A percentile compares a stretch with the other conserved stretches of the same genome.
Conservation (phyloP, 2,329 filamentous ascomycete species). For the Orbilia ellipsospora region DNA sequence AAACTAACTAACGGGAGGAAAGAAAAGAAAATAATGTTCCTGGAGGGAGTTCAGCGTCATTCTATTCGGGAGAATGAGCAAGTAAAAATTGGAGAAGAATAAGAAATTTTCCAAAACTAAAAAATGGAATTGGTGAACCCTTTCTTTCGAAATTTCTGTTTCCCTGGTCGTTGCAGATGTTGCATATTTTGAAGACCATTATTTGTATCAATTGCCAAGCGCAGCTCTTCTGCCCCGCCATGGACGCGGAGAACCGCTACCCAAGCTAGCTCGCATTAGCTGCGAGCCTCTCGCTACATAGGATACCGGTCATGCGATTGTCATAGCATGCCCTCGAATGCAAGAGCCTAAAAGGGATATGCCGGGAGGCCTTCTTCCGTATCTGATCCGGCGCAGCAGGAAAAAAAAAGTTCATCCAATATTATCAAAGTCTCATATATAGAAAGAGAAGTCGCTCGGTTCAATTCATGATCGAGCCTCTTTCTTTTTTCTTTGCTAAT, state of each 20-base stretch:
- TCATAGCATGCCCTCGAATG: conserved; percentile 43
- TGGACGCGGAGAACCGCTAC: background rate
- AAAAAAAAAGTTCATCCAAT: conserved; percentile 11
- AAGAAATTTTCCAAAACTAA: conserved; percentile 3
- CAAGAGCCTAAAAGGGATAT: conserved; percentile 12
- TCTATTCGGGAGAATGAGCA: conserved; percentile 22
- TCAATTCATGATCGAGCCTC: conserved; percentile 1
- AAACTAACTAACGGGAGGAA: conserved; percentile 2
- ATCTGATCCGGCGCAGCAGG: conserved; percentile 5
- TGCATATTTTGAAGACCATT: conserved; percentile 39
- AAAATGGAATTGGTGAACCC: background rate
- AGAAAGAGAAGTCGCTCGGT: conserved; percentile 45
- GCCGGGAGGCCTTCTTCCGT: conserved; percentile 45
- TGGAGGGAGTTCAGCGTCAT: conserved; percentile 38
- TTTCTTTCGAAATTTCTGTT: too few relatives aligned
- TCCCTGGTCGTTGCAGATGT: conserved; percentile 20
- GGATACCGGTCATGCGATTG: conserved; percentile 49
- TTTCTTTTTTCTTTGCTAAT: conserved; percentile 18
- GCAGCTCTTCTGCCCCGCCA: conserved; percentile 14
- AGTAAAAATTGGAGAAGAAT: conserved; percentile 40
- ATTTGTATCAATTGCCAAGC: conserved; percentile 21
- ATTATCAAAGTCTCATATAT: conserved; percentile 32
- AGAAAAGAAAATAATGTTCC: conserved; percentile 15
- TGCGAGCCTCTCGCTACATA: conserved; percentile 22
- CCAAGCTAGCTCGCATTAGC: conserved; percentile 17